phyloP scores from a whole-genome alignment of 495 filamentous ascomycete genomes.

The Cairneyella variabilis region DNA sequence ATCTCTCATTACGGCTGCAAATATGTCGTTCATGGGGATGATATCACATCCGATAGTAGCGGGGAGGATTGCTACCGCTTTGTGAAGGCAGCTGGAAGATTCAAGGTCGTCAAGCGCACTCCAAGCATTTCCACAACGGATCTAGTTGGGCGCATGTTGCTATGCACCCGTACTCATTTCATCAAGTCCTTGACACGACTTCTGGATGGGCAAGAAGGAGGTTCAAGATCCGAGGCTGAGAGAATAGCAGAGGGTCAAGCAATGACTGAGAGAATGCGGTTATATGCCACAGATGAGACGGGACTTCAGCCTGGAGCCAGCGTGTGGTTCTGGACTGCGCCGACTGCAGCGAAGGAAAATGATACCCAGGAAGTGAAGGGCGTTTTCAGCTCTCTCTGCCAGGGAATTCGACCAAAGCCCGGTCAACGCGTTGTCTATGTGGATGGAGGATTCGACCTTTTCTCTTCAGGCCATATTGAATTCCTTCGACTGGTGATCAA shows the following conservation, averaged over 20 bases:
- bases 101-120: conserved; percentile 93
- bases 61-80: conserved; percentile 96
- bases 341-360: conserved; percentile 48
- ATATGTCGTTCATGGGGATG: conserved; percentile 90
- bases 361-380: conserved; percentile 47
- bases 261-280: conserved; percentile 66
- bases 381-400: conserved; percentile 58
- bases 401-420: conserved; percentile 59
- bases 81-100: conserved; percentile 86
- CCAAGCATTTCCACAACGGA: conserved; percentile 97
- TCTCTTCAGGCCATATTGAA: conserved; percentile 94
- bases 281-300: conserved; percentile 83
- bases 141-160: conserved; percentile 91
- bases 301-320: conserved; percentile 67
- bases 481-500: conserved; percentile 75
- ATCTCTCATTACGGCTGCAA: conserved; percentile 90
- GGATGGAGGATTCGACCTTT: conserved; percentile 95
- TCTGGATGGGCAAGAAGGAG: conserved; percentile 71
- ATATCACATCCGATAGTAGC: conserved; percentile 78
- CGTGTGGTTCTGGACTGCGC: conserved; percentile 73
- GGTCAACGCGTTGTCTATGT: conserved; percentile 91
- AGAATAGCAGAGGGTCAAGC: conserved; percentile 51
- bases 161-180: conserved; percentile 87
- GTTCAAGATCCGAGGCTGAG: conserved; percentile 63
- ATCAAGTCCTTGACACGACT: conserved; percentile 65